A percentile compares a stretch with the other conserved stretches of the same genome.
phyloP scores from a whole-genome alignment of 2,329 filamentous ascomycete genomes.

The Penicillium sclerotigenum region DNA sequence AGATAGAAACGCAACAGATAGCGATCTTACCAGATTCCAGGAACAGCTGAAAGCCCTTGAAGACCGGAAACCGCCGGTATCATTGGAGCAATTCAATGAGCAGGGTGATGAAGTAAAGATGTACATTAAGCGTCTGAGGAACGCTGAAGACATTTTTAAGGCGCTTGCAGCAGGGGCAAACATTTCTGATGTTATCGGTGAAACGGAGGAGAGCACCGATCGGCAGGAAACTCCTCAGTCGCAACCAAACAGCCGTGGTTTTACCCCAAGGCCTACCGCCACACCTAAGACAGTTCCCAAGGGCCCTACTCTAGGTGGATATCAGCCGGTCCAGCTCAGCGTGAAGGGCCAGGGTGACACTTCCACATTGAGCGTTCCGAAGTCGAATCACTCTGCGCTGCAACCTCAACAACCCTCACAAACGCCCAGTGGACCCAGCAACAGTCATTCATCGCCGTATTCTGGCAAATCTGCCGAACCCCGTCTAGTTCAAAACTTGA shows the following conservation, averaged over 20 bases:
- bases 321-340: not conserved
- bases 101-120: not conserved
- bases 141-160: not conserved
- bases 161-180: not conserved
- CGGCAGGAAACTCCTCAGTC: too few species aligned
- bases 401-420: not conserved
- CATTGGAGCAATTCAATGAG: not conserved
- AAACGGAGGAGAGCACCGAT: not conserved
- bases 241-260: not conserved
- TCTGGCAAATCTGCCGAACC: not conserved
- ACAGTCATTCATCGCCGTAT: not conserved
- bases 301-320: not conserved
- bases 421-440: not conserved
- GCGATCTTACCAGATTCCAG: not conserved
- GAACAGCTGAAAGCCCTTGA: not conserved
- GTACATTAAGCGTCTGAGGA: slow-evolving; percentile 2
- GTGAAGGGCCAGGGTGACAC: not conserved
- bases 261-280: not conserved
- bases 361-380: not conserved
- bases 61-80: not conserved
- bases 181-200: not conserved
- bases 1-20: too few species aligned
- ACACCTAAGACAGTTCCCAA: not conserved
- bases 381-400: not conserved
- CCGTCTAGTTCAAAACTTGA: not conserved